phyloP scores from a whole-genome alignment of 768 basidiomycete genomes.

The Lactarius indigo region DNA sequence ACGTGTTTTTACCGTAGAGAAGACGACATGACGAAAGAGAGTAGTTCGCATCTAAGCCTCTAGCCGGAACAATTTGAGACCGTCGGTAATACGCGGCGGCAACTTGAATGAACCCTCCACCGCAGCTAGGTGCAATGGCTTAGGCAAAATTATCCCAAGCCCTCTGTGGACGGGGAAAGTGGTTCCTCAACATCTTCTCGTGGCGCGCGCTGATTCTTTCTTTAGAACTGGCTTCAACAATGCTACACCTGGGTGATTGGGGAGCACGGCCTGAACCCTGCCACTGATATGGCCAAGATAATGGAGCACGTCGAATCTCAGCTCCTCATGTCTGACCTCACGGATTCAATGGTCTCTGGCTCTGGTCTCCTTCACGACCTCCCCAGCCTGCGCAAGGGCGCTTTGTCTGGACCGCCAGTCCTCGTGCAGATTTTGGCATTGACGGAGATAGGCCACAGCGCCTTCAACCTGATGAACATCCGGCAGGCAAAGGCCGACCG shows the following conservation, averaged over 20 bases:
- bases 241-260: slow-evolving; percentile 63
- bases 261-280: slow-evolving; percentile 46
- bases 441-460: slow-evolving; percentile 84
- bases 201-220: background rate
- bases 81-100: background rate
- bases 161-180: slow-evolving; percentile 60
- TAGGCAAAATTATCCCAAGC: slow-evolving; percentile 51
- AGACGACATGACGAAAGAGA: slow-evolving; percentile 6
- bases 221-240: slow-evolving; percentile 70
- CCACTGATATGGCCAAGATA: slow-evolving; percentile 48
- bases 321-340: slow-evolving; percentile 66
- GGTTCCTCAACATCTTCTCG: background rate
- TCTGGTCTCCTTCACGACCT: slow-evolving; percentile 62
- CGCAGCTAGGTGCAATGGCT: slow-evolving; percentile 50
- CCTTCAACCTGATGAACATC: slow-evolving; percentile 71
- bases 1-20: background rate
- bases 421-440: slow-evolving; percentile 74
- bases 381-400: slow-evolving; percentile 35
- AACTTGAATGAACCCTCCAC: slow-evolving; percentile 31
- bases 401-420: slow-evolving; percentile 45
- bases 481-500: slow-evolving; percentile 60
- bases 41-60: background rate
- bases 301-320: slow-evolving; percentile 57
- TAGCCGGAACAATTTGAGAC: background rate
- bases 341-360: slow-evolving; percentile 64